Evolutionary conservation across 345 rosid species (phyloP).

Genomic region (Lepidium africanum): DNA sequence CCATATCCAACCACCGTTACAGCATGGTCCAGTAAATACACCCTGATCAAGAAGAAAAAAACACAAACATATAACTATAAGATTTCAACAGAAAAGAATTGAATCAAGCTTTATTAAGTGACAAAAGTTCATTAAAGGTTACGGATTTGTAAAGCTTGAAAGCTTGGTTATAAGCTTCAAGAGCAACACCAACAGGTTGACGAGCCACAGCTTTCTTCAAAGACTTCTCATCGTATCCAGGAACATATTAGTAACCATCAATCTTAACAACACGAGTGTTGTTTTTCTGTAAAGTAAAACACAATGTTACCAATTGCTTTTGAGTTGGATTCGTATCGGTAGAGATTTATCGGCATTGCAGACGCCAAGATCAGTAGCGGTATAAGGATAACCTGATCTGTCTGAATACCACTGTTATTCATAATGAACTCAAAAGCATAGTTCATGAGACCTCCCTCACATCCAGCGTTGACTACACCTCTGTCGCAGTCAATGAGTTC

Average conservation of each 20-base stretch:
- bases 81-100: background rate
- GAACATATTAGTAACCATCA: conserved; percentile 65
- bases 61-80: background rate
- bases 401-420: conserved; percentile 60
- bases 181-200: conserved; percentile 58
- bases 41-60: conserved; percentile 2
- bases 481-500: conserved; percentile 72
- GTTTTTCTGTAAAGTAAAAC: conserved; percentile 23
- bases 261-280: conserved; percentile 65
- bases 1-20: conserved; percentile 26
- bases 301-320: background rate
- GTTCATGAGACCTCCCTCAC: conserved; percentile 80
- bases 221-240: conserved; percentile 50
- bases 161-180: conserved; percentile 30
- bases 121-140: background rate
- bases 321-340: background rate
- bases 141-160: conserved; percentile 22
- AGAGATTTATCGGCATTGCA: too few relatives aligned
- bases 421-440: conserved; percentile 58
- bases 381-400: conserved; percentile 62
- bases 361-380: conserved; percentile 28
- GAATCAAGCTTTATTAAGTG: background rate
- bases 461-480: conserved; percentile 43
- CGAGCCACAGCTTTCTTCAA: conserved; percentile 59
- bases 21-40: conserved; percentile 30